Evolutionary conservation across 2,329 filamentous ascomycete species (phyloP).

Genomic region (Purpureocillium lavendulum): DNA sequence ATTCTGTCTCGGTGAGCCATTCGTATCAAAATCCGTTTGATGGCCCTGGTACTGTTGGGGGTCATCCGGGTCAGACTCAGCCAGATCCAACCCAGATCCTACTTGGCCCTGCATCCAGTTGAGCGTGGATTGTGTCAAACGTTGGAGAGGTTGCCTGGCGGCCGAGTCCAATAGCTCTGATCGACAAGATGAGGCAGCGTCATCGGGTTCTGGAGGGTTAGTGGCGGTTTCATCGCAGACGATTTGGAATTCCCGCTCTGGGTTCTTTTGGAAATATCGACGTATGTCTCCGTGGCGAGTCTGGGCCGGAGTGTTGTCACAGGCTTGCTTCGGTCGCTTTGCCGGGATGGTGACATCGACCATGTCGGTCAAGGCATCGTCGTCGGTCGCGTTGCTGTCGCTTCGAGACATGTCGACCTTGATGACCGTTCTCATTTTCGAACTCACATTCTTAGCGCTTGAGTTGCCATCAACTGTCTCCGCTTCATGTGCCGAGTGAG

Average conservation of each 20-base stretch:
- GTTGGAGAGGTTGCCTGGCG: slow-evolving; percentile 9
- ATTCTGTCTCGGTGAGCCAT: neutral
- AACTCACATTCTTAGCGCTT: neutral
- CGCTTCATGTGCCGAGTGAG: no score
- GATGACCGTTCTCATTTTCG: slow-evolving; percentile 18
- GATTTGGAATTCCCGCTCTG: slow-evolving; percentile 20
- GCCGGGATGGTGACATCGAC: slow-evolving; percentile 17
- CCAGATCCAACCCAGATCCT: slow-evolving; percentile 7
- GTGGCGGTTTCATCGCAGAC: slow-evolving; percentile 25
- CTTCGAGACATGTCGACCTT: slow-evolving; percentile 24
- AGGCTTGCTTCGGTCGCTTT: slow-evolving; percentile 2
- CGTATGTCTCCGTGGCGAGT: slow-evolving; percentile 15
- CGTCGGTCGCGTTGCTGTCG: slow-evolving; percentile 21
- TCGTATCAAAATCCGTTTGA: neutral
- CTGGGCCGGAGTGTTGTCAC: no score
- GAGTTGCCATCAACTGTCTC: no score
- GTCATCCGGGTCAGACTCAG: neutral
- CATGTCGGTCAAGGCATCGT: slow-evolving; percentile 10
- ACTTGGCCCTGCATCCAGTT: slow-evolving; percentile 10
- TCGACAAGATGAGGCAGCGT: neutral
- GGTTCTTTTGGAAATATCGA: slow-evolving; percentile 18
- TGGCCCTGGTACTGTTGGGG: neutral
- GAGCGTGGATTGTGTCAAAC: slow-evolving; percentile 8
- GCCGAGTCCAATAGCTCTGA: neutral
- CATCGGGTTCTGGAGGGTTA: neutral